Evolutionary conservation across 495 filamentous ascomycete species (phyloP), one percentile per base, ranked within the genome.

Genomic region (Pseudomonodictys pantanalensis): DNA sequence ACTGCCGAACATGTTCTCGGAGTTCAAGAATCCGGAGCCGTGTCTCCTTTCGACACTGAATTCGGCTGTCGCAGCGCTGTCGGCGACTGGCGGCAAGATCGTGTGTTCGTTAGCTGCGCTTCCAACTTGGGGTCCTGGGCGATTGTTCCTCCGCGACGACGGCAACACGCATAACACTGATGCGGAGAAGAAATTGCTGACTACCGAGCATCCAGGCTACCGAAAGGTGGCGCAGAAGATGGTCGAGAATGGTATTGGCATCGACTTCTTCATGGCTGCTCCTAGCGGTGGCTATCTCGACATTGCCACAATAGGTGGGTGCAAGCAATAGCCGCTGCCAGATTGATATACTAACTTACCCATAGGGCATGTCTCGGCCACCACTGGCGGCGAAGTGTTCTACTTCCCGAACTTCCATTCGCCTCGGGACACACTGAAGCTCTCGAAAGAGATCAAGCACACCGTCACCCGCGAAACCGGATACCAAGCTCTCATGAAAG

Each of bases 401-500:
- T 96, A 93, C 77, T 99, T 96, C 64, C 91, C 93, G 17, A 97
- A 96, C 68, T 99, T 95, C 77, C 84, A 95, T 55, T 83, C 86
- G 11, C 89, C 88, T 4, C 83, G 93, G 12, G 93, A 99, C 70
- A 81, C 84, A 29, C 77, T 86, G 55, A 93, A 91, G 74, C 77
- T 97, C n/a, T 85, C 83, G 2, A 79, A 87, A 38, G 93, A 99
- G 72, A 81, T 99, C 62, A 81, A 84, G 53, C 93, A 97, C 68
- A 86, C 88, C 6, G 83, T 96, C n/a, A 90, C 84, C 1, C 79
- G 93, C 57, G 92, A 97, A 70, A 95, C 92, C 17, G 93, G 93
- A 25, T 99, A 92, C 69, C 92, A 97, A 75, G 90, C 91, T 7
- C 79, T 97, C 65, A 93, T 99, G 91, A 99, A 99, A 78, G 93